Evolutionary conservation across 23 red algal species (phyloP).

Genomic region (Gracilariopsis chorda): DNA sequence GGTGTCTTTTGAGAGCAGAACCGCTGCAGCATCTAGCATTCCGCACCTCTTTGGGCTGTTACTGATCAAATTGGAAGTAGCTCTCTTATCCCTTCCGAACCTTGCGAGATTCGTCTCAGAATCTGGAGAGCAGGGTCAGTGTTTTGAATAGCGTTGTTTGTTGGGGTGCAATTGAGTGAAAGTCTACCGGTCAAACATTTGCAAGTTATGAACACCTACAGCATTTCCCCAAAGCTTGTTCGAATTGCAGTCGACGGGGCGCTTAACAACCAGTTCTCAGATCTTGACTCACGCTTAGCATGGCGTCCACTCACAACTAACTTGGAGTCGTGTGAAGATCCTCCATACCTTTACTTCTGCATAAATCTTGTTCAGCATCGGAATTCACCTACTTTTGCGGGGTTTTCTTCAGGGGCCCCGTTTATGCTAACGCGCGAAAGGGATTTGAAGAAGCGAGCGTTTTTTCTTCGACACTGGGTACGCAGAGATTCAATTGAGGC

Average conservation of each 20-base stretch:
- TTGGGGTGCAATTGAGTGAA: no score
- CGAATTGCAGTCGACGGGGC: constrained; percentile 3
- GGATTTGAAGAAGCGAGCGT: constrained; percentile 46
- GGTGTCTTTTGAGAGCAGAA: no score
- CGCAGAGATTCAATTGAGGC: background rate
- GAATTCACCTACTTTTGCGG: constrained; percentile 25
- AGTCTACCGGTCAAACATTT: no score
- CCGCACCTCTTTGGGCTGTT: no score
- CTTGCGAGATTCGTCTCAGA: no score
- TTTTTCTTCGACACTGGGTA: constrained; percentile 62
- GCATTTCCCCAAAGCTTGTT: constrained; percentile 35
- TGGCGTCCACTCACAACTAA: constrained; percentile 58
- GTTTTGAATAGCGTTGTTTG: no score
- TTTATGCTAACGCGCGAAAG: constrained; percentile 59
- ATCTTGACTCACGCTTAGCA: constrained; percentile 24
- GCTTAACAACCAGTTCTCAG: constrained; percentile 1
- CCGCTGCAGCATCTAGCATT: no score
- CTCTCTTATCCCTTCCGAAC: no score
- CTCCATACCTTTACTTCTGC: constrained; percentile 52
- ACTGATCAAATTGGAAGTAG: no score
- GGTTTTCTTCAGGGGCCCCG: constrained; percentile 51
- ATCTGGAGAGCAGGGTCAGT: no score
- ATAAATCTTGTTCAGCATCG: constrained; percentile 6
- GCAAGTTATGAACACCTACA: constrained; percentile 65
- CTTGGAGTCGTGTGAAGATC: constrained; percentile 42